A percentile compares a stretch with the other conserved stretches of the same genome.
Evolutionary conservation across 2,329 filamentous ascomycete genomes (phyloP).

Genomic region (Mycosphaerella sp.): DNA sequence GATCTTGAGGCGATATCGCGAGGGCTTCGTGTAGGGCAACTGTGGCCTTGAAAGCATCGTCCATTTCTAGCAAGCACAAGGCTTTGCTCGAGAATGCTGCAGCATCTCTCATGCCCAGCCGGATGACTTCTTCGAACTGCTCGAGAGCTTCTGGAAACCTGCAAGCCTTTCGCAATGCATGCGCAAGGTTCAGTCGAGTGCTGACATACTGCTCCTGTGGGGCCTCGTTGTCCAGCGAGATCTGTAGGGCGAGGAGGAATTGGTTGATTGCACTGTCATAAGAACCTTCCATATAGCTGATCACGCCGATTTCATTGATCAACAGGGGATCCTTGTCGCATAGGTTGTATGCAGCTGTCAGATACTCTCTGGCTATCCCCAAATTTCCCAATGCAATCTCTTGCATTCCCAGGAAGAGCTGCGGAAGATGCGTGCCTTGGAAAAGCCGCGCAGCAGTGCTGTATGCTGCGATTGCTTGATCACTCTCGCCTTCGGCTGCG

Average conservation of each 20-base stretch:
- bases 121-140: constrained; percentile 80
- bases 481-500: constrained; percentile 92
- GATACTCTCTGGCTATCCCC: constrained; percentile 85
- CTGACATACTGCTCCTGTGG: constrained; percentile 75
- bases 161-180: constrained; percentile 70
- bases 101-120: constrained; percentile 68
- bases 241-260: constrained; percentile 68
- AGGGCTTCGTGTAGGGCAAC: constrained; percentile 78
- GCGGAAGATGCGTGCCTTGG: constrained; percentile 92
- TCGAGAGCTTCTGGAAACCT: constrained; percentile 64
- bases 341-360: constrained; percentile 77
- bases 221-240: constrained; percentile 68
- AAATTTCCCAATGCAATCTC: constrained; percentile 95
- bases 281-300: constrained; percentile 87
- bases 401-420: constrained; percentile 97
- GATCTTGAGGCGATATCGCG: constrained; percentile 70
- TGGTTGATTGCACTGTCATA: constrained; percentile 67
- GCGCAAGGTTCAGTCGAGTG: constrained; percentile 80
- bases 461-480: constrained; percentile 96
- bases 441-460: constrained; percentile 91
- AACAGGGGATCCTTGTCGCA: constrained; percentile 82
- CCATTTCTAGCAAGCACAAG: constrained; percentile 72
- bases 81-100: constrained; percentile 77
- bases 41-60: constrained; percentile 68
- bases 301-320: constrained; percentile 90